Base-by-base conservation (phyloP, 1,284 basidiomycete genomes). In the Papiliotrema nemorosa region DNA sequence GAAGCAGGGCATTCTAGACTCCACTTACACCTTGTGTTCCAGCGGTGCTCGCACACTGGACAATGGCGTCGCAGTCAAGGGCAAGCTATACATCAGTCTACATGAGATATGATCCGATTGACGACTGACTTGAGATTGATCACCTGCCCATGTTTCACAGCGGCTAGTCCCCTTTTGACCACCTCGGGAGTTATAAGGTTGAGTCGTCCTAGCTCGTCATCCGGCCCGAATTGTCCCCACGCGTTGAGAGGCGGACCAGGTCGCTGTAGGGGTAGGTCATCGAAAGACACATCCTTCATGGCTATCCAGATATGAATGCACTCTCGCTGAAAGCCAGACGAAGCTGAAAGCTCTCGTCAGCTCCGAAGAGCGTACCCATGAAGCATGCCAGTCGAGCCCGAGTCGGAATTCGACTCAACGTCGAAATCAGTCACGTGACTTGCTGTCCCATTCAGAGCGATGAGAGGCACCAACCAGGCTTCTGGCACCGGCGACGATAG, bases 151-250 rank as follows among this genome's bases (percentile, higher is more conserved):
- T 48, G 40, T 42, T 49, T 51, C 39, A 58, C 49, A 14, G 40
- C 48, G 14, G 47, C 39, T 22, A 34, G 41, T 31, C 53, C 58
- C 41, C 52, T 45, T 42, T 49, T 50, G 44, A 60, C 44, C 16
- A 45, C 50, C 29, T 51, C 56, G 26, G 53, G 49, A 3, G 51
- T 50, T 31, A 60, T 55, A 37, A 55, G 39, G 49, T 60, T 60
- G 42, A 60, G 53, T 18, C 46, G 46, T 22, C 56, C 58, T 13
- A 54, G 44, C 44, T 60, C 49, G 31, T 60, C 52, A 35, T 60
- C 53, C n/a, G 26, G 27, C 36, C 55, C 55, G 42, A 39, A 58
- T n/a, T 52, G 42, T 7, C 56, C 58, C 58, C 58, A 60, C 2
- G 59, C 45, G 52, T 60, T 60, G 44, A 50, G 42, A 9, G 54